A percentile compares a stretch with the other conserved stretches of the same genome.
phyloP scores from a whole-genome alignment of 768 basidiomycete species.

The Thelephora ganbajun region DNA sequence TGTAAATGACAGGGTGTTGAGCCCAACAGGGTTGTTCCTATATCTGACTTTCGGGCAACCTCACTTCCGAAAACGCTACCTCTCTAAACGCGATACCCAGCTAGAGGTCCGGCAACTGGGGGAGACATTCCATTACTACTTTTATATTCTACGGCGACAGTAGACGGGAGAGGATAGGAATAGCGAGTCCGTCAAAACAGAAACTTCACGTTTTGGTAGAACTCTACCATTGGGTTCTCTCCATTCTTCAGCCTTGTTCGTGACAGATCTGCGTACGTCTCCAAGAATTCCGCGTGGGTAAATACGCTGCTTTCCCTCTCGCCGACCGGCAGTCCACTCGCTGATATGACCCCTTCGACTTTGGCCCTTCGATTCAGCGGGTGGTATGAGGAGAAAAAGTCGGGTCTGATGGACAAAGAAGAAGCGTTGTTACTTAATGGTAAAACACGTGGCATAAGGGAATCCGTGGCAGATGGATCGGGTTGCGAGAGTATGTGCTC shows the following conservation, averaged over 20 bases:
- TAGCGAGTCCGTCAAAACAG: conserved; percentile 40
- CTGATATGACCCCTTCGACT: conserved; percentile 55
- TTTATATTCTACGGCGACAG: conserved; percentile 42
- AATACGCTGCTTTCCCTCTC: conserved; percentile 76
- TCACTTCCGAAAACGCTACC: conserved; percentile 65
- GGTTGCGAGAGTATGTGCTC: conserved; percentile 65
- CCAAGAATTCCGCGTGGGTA: conserved; percentile 80
- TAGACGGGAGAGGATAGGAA: background rate
- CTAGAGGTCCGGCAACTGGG: conserved; percentile 62
- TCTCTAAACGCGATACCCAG: conserved; percentile 39
- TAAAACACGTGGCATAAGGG: conserved; percentile 26
- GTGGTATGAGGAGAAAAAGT: conserved; percentile 62
- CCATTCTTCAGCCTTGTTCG: conserved; percentile 65
- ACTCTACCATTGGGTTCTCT: conserved; percentile 80
- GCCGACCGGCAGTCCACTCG: conserved; percentile 67
- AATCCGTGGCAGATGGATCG: conserved; percentile 11
- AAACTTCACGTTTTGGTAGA: conserved; percentile 90
- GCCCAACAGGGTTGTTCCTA: conserved; percentile 44
- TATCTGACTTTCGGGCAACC: conserved; percentile 86
- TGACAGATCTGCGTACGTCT: conserved; percentile 64
- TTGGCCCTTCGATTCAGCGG: conserved; percentile 44
- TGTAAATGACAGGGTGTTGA: conserved; percentile 37
- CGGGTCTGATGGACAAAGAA: conserved; percentile 35
- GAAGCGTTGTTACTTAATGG: conserved; percentile 38
- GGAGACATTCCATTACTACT: conserved; percentile 73